Percentiles rank a stretch among this genome's conserved stretches.
Evolutionary conservation across 2,329 filamentous ascomycete genomes (phyloP).

Genomic region (Talaromyces sp.): DNA sequence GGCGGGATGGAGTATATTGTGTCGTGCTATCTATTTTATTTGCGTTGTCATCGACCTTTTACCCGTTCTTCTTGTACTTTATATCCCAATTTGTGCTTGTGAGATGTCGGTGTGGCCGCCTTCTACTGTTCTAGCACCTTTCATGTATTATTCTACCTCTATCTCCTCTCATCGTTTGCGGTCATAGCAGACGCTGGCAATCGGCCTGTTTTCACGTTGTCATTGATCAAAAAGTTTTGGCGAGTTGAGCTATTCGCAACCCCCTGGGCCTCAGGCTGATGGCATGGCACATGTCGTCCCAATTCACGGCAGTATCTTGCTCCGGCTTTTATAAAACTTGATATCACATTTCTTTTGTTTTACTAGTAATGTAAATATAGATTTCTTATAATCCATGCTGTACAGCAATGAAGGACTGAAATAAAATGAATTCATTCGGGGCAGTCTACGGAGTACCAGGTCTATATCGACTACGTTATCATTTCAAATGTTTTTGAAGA

Average conservation of each 20-base stretch:
- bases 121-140: neutral
- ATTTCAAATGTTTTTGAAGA: too few species aligned
- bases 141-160: conserved; percentile 8
- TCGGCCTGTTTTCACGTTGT: neutral
- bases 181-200: conserved; percentile 5
- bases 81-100: conserved; percentile 4
- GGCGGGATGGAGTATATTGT: conserved; percentile 24
- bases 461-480: too few species aligned
- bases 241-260: conserved; percentile 7
- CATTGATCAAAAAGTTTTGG: neutral
- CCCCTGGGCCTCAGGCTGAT: neutral
- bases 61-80: conserved; percentile 8
- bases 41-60: conserved; percentile 2
- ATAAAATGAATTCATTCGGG: neutral
- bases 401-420: neutral
- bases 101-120: conserved; percentile 7
- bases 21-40: conserved; percentile 1
- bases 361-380: neutral
- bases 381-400: neutral
- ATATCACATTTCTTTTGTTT: neutral
- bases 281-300: neutral
- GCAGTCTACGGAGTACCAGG: neutral
- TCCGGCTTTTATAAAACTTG: neutral
- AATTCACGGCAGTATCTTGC: neutral
- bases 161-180: conserved; percentile 10